Conservation (phyloP, 768 basidiomycete species). For the Amanita rubescens region DNA sequence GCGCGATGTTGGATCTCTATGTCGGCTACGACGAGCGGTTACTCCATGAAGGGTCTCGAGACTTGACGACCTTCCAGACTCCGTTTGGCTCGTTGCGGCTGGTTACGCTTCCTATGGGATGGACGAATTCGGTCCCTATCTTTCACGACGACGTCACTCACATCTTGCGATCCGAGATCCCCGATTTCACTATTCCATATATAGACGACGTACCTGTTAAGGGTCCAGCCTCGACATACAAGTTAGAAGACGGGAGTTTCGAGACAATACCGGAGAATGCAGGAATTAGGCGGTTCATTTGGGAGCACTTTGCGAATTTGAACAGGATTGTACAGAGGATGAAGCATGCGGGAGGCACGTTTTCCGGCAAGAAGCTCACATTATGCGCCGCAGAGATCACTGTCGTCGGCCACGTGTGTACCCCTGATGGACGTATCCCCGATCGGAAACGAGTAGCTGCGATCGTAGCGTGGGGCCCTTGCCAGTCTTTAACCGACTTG, state of each 20-base stretch:
- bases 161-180: not conserved
- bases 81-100: not conserved
- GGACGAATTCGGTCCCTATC: too few species aligned
- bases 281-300: constrained; percentile 1
- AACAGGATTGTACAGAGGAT: constrained; percentile 28
- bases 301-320: constrained; percentile 28
- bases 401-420: constrained; percentile 30
- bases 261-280: not conserved
- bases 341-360: constrained; percentile 21
- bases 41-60: not conserved
- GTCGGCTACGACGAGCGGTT: not conserved
- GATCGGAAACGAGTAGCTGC: constrained; percentile 17
- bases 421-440: constrained; percentile 24
- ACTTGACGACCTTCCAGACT: not conserved
- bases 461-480: constrained; percentile 21
- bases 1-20: not conserved
- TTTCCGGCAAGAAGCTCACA: constrained; percentile 16
- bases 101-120: too few species aligned
- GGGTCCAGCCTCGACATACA: not conserved
- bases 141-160: too few species aligned
- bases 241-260: not conserved
- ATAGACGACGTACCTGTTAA: not conserved
- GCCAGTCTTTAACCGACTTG: constrained; percentile 16
- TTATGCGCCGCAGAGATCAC: constrained; percentile 12
- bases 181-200: not conserved